Percentiles rank a stretch among this genome's conserved stretches.
Evolutionary conservation across 768 basidiomycete genomes (phyloP).

Genomic region (Floccularia luteovirens): DNA sequence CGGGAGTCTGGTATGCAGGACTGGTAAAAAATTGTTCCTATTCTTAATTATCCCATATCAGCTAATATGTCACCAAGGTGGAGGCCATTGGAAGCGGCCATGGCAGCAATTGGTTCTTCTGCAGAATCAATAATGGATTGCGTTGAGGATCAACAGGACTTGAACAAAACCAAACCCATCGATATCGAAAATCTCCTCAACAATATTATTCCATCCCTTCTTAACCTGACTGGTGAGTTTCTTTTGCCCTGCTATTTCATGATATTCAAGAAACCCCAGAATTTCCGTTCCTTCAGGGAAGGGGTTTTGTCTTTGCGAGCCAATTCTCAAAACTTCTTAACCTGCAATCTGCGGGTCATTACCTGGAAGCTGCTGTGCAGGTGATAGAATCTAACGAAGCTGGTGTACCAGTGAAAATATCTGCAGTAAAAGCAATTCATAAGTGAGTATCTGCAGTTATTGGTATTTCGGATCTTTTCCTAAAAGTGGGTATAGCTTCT

Average conservation of each 20-base stretch:
- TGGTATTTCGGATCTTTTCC: slow-evolving; percentile 5
- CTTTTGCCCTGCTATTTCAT: background rate
- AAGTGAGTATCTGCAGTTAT: slow-evolving; percentile 50
- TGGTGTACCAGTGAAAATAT: slow-evolving; percentile 85
- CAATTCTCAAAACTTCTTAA: slow-evolving; percentile 77
- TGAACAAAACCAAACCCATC: slow-evolving; percentile 56
- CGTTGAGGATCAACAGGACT: slow-evolving; percentile 67
- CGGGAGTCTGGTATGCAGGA: slow-evolving; percentile 47
- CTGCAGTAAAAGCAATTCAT: slow-evolving; percentile 87
- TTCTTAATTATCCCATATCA: slow-evolving; percentile 3
- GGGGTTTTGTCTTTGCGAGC: slow-evolving; percentile 92
- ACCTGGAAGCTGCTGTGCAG: slow-evolving; percentile 79
- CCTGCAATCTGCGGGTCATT: slow-evolving; percentile 67
- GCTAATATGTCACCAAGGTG: slow-evolving; percentile 49
- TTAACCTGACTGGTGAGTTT: slow-evolving; percentile 56
- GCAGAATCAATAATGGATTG: slow-evolving; percentile 70
- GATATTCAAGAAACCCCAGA: slow-evolving; percentile 33
- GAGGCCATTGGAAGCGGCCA: slow-evolving; percentile 81
- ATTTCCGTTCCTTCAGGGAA: slow-evolving; percentile 87
- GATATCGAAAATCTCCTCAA: slow-evolving; percentile 74
- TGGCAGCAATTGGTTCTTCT: slow-evolving; percentile 78
- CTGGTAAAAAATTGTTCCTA: slow-evolving; percentile 39
- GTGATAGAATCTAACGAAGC: slow-evolving; percentile 72
- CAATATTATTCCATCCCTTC: slow-evolving; percentile 70
- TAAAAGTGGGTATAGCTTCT: slow-evolving; percentile 44